Evolutionary conservation across 441 rosid species (phyloP).

Genomic region (Euphorbia neoarborescens): DNA sequence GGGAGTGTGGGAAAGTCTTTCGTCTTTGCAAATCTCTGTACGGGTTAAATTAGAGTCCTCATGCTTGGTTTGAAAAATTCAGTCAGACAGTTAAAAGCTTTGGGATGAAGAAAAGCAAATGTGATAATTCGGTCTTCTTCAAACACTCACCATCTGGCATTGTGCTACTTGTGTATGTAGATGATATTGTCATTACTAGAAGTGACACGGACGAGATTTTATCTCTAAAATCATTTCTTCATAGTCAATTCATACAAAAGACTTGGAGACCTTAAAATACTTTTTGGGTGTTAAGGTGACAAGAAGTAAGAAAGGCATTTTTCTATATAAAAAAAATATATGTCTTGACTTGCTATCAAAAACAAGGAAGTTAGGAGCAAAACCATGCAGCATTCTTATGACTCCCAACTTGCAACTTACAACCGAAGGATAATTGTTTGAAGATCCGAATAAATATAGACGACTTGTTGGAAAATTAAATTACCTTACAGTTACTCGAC

Average conservation of each 20-base stretch:
- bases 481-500: no score
- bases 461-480: neutral
- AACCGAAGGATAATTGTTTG: neutral
- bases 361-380: neutral
- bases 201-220: no score
- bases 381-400: neutral
- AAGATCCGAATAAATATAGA: neutral
- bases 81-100: no score
- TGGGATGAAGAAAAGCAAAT: no score
- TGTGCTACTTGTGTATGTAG: no score
- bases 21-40: no score
- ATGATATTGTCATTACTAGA: no score
- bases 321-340: neutral
- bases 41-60: no score
- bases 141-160: no score
- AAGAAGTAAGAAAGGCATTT: neutral
- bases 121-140: no score
- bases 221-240: neutral
- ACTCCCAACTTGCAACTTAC: neutral
- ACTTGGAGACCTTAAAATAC: neutral
- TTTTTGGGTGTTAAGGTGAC: neutral
- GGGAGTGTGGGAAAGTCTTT: no score
- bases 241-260: neutral
- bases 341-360: neutral
- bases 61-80: no score